These are phyloP conservation scores for Botrytis byssoidea DNA, from an alignment of 2,329 filamentous ascomycete genomes.

Conservation along the genomic window DNA sequence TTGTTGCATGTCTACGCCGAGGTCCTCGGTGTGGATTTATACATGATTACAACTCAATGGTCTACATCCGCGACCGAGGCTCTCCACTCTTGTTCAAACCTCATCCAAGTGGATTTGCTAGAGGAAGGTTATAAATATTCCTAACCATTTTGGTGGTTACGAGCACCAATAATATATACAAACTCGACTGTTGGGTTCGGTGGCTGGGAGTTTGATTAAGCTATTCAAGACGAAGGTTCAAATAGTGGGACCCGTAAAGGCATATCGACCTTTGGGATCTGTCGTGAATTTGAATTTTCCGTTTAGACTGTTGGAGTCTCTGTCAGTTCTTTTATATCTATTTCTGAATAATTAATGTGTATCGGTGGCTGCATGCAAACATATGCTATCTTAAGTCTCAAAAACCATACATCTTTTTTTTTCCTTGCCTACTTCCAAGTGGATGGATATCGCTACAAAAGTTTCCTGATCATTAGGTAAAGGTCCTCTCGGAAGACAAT, in stretches of 20 bases:
- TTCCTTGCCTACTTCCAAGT: neutral
- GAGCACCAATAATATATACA: neutral
- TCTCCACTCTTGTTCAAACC: neutral
- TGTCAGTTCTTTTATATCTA: neutral
- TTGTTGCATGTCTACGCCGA: slow-evolving; percentile 11
- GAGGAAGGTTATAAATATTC: neutral
- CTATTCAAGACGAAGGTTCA: neutral
- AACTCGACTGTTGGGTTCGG: neutral
- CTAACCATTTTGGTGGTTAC: neutral
- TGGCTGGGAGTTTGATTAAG: neutral
- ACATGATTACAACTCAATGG: neutral
- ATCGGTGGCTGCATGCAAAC: neutral
- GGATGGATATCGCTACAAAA: neutral
- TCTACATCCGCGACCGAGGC: slow-evolving; percentile 1
- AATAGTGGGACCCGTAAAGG: neutral
- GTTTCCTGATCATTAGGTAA: neutral
- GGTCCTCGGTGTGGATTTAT: slow-evolving; percentile 9
- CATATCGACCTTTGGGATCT: neutral
- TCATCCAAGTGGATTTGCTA: slow-evolving; percentile 4
- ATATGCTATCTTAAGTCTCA: neutral
- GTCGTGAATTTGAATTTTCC: neutral
- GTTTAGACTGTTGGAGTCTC: neutral
- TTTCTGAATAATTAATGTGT: neutral
- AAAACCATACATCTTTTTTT: neutral
- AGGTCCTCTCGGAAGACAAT: neutral